Evolutionary conservation across 148 eudicot species (phyloP).

Genomic region (Diospyros lotus): DNA sequence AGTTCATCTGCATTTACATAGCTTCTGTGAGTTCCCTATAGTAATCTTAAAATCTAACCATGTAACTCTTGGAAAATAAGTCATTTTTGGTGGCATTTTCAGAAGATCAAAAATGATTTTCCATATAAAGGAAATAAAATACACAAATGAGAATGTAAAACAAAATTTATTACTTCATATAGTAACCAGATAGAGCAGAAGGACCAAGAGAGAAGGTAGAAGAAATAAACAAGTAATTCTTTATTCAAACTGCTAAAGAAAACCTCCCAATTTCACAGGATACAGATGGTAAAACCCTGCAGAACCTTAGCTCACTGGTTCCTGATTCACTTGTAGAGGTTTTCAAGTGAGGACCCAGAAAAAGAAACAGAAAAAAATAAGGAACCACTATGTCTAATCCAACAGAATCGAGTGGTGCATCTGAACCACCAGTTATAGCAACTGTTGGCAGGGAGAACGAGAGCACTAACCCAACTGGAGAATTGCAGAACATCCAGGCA

Average conservation of each 20-base stretch:
- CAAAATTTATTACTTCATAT: background rate
- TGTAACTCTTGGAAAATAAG: background rate
- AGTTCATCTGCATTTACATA: constrained; percentile 59
- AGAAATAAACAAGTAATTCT: background rate
- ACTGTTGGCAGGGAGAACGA: too few relatives aligned
- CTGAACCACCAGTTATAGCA: too few relatives aligned
- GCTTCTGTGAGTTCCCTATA: background rate
- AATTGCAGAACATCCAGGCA: too few relatives aligned
- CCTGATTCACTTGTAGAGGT: background rate
- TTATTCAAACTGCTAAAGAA: background rate
- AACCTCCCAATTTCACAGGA: background rate
- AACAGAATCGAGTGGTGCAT: too few relatives aligned
- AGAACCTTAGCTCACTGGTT: background rate
- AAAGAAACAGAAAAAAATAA: too few relatives aligned
- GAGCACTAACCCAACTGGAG: too few relatives aligned
- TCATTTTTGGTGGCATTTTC: background rate
- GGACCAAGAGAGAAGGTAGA: background rate
- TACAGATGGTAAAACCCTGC: background rate
- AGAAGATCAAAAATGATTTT: background rate
- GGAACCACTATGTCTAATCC: too few relatives aligned
- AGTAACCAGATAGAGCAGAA: background rate
- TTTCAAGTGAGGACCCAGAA: too few relatives aligned
- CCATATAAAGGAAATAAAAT: background rate
- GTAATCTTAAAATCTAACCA: background rate
- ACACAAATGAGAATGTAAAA: background rate